These are phyloP conservation scores for Ophiostoma perfectum DNA, from an alignment of 2,329 filamentous ascomycete species.

Conservation along the genomic window DNA sequence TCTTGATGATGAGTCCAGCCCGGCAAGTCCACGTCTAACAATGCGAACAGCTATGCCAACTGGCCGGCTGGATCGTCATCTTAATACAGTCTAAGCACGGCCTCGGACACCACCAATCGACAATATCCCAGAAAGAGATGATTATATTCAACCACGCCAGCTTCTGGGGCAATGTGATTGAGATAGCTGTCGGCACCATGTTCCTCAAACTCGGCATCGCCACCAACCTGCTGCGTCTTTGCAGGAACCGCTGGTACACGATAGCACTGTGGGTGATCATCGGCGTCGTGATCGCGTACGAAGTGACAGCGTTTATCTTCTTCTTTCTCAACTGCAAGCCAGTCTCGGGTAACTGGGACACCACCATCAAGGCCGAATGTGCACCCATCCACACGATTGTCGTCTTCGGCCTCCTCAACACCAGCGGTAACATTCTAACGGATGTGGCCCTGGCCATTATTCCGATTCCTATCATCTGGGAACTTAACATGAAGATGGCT, in stretches of 20 bases:
- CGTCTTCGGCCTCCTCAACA: conserved; percentile 38
- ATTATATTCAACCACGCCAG: conserved; percentile 37
- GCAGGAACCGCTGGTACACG: conserved; percentile 30
- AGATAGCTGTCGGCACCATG: conserved; percentile 32
- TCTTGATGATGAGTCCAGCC: no score
- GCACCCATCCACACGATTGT: conserved; percentile 30
- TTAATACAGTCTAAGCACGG: conserved; percentile 41
- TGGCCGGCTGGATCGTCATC: conserved; percentile 35
- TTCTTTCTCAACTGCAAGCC: conserved; percentile 29
- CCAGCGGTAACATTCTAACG: conserved; percentile 40
- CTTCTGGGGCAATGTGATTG: conserved; percentile 44
- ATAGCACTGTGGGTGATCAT: conserved; percentile 30
- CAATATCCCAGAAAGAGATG: conserved; percentile 34
- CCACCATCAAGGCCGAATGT: conserved; percentile 24
- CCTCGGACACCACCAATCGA: conserved; percentile 41
- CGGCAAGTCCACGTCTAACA: neutral
- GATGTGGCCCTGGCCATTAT: conserved; percentile 41
- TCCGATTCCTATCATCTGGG: conserved; percentile 40
- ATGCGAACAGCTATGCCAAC: conserved; percentile 29
- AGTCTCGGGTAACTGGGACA: conserved; percentile 28
- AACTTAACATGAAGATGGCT: conserved; percentile 37
- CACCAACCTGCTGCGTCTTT: conserved; percentile 27
- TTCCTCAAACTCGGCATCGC: conserved; percentile 28
- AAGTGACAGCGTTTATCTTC: conserved; percentile 27
- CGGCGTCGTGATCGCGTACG: conserved; percentile 24